Percentiles rank a stretch among this genome's conserved stretches.
Conservation (phyloP, 1,284 basidiomycete species). For the Pseudozyma thailandica region DNA sequence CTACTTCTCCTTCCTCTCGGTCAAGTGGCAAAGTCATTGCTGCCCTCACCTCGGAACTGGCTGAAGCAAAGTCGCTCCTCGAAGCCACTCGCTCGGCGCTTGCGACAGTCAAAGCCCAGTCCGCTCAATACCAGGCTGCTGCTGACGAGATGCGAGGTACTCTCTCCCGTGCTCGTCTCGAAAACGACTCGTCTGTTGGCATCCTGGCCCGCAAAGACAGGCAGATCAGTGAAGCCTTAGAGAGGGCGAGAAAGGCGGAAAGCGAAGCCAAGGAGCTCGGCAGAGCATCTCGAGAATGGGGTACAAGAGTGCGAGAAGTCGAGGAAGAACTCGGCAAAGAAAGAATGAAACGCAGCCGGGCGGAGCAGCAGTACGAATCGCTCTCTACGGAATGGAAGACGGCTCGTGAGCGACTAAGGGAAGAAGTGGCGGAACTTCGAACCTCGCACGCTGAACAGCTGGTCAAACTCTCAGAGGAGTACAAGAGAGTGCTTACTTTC, state of each 20-base stretch:
- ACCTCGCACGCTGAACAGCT: conserved; percentile 9
- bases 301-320: conserved; percentile 55
- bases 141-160: conserved; percentile 86
- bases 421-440: conserved; percentile 44
- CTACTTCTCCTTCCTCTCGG: neutral
- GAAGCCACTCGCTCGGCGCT: conserved; percentile 84
- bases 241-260: conserved; percentile 66
- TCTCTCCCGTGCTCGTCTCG: conserved; percentile 79
- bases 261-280: conserved; percentile 61
- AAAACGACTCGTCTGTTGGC: conserved; percentile 85
- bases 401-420: conserved; percentile 33
- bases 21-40: conserved; percentile 43
- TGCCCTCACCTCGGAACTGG: conserved; percentile 48
- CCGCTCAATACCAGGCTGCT: conserved; percentile 78
- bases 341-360: conserved; percentile 27
- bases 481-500: conserved; percentile 20
- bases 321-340: conserved; percentile 60
- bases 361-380: conserved; percentile 53
- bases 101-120: conserved; percentile 78
- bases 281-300: conserved; percentile 56
- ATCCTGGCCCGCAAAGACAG: conserved; percentile 86
- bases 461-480: conserved; percentile 19
- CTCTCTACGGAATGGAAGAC: conserved; percentile 50
- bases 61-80: conserved; percentile 69
- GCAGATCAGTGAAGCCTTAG: conserved; percentile 75